Base-by-base conservation (phyloP, 2,329 filamentous ascomycete species). In the Fusarium tuaranense region DNA sequence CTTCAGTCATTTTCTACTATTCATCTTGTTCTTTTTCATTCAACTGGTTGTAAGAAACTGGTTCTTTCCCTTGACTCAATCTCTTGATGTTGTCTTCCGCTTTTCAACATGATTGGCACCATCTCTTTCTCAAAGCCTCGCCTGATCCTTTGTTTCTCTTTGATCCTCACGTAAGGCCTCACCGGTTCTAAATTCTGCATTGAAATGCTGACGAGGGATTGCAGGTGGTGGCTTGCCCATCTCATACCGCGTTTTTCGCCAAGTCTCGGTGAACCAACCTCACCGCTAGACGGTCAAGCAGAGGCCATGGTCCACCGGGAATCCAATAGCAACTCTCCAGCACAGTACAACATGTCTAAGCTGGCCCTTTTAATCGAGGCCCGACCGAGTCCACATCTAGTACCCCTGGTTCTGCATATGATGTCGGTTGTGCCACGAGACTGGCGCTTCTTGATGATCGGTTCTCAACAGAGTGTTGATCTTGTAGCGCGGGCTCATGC, bases 401-500 rank as follows among this genome's bases (percentile, higher is more conserved):
- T 85, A 0, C 86, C 87, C 4, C 84, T 86, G 67, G 82, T 88
- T 30, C 80, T 88, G 46, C 87, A 89, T 80, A 88, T 88, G 84
- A 85, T 87, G 38, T 81, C 84, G 5, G 86, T 88, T 25, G 85
- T 88, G 2, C 87, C 87, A 2, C 85, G 86, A 8, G 88, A 89
- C 76, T 90, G 88, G 88, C 85, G 84, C 53, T 88, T 89, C 78
- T 77, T 87, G 70, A 88, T 89, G 77, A 83, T 89, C 71, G 87
- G 88, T 62, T 86, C 87, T 36, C 82, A 84, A 38, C 80, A 84
- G 73, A 89, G 87, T 63, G 83, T 87, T 27, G 80, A 83, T 51
- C 83, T 82, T 70, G 80, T 90, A 12, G 83, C 32, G 4, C 14
- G 10, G 12, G 59, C 41, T 0, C 27, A 48, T 48, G 27, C 59